A percentile compares a stretch with the other conserved stretches of the same genome.
These are phyloP conservation scores for Epicoccum sorghinum DNA, from an alignment of 2,329 filamentous ascomycete species.

Conservation along the genomic window DNA sequence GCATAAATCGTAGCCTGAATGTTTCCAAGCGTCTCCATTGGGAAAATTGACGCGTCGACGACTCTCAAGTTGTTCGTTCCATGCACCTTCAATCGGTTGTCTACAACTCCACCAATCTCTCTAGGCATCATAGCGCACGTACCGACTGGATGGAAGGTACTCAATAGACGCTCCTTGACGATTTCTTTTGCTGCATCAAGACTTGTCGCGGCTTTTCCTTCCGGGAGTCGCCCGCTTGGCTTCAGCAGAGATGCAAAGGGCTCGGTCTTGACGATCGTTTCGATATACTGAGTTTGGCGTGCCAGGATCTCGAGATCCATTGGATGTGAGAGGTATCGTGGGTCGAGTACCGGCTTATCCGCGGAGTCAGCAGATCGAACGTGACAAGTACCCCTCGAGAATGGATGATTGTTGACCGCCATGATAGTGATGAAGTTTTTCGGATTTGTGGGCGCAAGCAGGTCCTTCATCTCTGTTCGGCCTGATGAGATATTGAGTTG, in stretches of 20 bases:
- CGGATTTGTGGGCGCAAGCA: conserved; percentile 20
- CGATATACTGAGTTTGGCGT: conserved; percentile 37
- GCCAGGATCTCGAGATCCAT: conserved; percentile 50
- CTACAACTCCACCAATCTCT: conserved; percentile 12
- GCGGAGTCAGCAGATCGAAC: conserved; percentile 43
- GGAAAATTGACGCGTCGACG: conserved; percentile 11
- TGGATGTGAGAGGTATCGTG: conserved; percentile 50
- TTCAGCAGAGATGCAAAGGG: conserved; percentile 35
- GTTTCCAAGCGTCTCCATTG: conserved; percentile 5
- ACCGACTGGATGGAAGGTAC: conserved; percentile 1
- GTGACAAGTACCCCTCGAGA: conserved; percentile 50
- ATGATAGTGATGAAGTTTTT: conserved; percentile 37
- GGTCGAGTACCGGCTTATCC: conserved; percentile 48
- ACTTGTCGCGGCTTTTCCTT: not conserved
- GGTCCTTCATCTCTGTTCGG: conserved; percentile 12
- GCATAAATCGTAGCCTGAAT: conserved; percentile 25
- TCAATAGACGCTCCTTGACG: conserved; percentile 3
- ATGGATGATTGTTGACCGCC: conserved; percentile 38
- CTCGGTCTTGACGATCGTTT: conserved; percentile 35
- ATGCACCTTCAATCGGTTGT: conserved; percentile 9
- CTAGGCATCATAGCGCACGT: conserved; percentile 11
- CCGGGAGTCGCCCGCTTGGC: conserved; percentile 9
- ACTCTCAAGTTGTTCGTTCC: conserved; percentile 8
- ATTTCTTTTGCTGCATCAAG: conserved; percentile 5
- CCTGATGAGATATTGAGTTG: conserved; percentile 17